phyloP scores from a whole-genome alignment of 176 grass and related monocot genomes.

The Aegilops sharonensis region DNA sequence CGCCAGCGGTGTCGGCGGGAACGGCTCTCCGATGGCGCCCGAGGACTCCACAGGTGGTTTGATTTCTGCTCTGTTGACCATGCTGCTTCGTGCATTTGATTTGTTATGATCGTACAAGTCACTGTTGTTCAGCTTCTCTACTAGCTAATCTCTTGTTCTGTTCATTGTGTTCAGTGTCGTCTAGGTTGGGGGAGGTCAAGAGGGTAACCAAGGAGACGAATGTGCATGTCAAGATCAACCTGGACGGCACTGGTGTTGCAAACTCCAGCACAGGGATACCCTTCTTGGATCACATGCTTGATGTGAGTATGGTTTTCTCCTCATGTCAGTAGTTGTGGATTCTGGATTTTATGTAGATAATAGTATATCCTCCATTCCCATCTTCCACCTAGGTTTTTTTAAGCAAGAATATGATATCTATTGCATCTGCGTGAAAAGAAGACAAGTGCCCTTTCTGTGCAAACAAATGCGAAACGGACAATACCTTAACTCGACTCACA shows the following conservation, averaged over 20 bases:
- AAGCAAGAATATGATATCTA: background rate
- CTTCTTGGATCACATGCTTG: slow-evolving; percentile 97
- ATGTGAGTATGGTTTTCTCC: slow-evolving; percentile 47
- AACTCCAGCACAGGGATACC: slow-evolving; percentile 78
- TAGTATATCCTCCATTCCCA: background rate
- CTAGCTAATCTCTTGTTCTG: background rate
- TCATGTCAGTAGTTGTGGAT: background rate
- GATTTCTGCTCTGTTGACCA: background rate
- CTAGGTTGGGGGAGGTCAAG: slow-evolving; percentile 69
- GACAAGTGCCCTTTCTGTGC: background rate
- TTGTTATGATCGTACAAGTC: background rate
- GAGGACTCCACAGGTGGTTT: slow-evolving; percentile 9
- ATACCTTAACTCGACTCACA: background rate
- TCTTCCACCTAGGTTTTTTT: background rate
- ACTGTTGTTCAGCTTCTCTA: background rate
- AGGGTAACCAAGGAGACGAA: slow-evolving; percentile 86
- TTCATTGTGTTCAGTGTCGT: slow-evolving; percentile 23
- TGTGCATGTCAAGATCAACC: slow-evolving; percentile 84
- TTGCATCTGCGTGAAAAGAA: background rate
- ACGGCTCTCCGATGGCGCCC: background rate
- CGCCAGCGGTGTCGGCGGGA: slow-evolving; percentile 21
- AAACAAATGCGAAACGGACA: background rate
- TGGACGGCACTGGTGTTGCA: slow-evolving; percentile 78
- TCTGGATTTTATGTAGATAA: background rate
- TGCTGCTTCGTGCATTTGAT: background rate